phyloP scores from a whole-genome alignment of 1,284 basidiomycete genomes.

The Phellinidium pouzarii region DNA sequence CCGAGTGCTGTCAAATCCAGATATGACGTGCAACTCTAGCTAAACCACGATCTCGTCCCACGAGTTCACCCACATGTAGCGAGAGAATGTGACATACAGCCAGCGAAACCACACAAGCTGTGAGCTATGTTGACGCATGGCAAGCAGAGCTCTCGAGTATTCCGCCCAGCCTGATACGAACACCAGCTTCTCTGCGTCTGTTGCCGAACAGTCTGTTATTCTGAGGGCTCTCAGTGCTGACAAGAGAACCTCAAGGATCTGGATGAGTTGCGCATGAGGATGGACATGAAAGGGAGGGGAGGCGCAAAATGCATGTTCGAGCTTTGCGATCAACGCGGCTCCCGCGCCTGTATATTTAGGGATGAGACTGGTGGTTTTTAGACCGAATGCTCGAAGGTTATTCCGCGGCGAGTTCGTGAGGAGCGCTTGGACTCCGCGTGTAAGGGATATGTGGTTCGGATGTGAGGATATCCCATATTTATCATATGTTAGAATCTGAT shows the following conservation, averaged over 20 bases:
- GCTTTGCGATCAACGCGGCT: conserved; percentile 41
- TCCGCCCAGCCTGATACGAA: conserved; percentile 50
- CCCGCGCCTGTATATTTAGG: conserved; percentile 57
- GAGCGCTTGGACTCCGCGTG: conserved; percentile 45
- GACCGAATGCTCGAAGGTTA: conserved; percentile 42
- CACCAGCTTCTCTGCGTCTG: conserved; percentile 19
- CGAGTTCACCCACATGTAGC: conserved; percentile 92
- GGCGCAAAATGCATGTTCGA: conserved; percentile 28
- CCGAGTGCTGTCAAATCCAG: no score
- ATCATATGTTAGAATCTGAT: conserved; percentile 90
- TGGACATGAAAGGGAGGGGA: neutral
- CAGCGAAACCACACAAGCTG: conserved; percentile 91
- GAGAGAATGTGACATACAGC: conserved; percentile 76
- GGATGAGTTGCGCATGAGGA: neutral
- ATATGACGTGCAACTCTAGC: no score
- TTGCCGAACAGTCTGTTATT: conserved; percentile 27
- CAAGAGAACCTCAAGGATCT: conserved; percentile 4
- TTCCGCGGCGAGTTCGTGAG: conserved; percentile 26
- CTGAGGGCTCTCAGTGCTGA: conserved; percentile 9
- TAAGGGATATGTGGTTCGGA: conserved; percentile 82
- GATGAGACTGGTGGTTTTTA: conserved; percentile 51
- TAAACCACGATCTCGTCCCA: conserved; percentile 43
- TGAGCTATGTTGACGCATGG: conserved; percentile 69
- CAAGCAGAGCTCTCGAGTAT: conserved; percentile 54
- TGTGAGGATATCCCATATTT: conserved; percentile 74